Percentiles rank a stretch among this genome's conserved stretches.
Conservation (phyloP, 768 basidiomycete genomes). For the Lentinula raphanica region DNA sequence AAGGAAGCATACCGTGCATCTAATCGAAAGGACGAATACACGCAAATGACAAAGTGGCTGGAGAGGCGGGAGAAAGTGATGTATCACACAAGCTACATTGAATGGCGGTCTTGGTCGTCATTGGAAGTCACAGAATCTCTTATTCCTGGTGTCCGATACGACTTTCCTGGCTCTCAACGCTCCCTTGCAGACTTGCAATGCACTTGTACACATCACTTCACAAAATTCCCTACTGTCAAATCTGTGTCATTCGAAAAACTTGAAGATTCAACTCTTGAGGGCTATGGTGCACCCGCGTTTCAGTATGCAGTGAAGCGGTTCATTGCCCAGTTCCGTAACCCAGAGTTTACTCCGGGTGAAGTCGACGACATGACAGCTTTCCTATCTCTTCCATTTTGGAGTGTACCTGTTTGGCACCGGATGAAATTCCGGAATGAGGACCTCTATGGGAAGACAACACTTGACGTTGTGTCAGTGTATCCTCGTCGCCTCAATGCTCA, state of each 20-base stretch:
- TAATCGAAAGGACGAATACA: constrained; percentile 24
- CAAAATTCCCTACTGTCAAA: background rate
- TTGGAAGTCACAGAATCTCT: background rate
- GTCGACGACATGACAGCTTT: background rate
- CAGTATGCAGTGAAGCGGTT: background rate
- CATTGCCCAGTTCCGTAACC: background rate
- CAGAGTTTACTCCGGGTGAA: background rate
- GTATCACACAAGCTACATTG: background rate
- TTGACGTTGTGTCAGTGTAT: background rate
- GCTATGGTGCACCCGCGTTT: background rate
- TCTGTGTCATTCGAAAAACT: background rate
- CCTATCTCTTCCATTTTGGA: background rate
- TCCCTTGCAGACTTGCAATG: background rate
- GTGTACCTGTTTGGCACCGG: background rate
- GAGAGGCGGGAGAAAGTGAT: background rate
- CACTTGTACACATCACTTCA: background rate
- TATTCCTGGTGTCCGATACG: background rate
- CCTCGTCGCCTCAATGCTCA: background rate
- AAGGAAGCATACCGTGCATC: too few species aligned
- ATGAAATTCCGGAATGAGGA: background rate
- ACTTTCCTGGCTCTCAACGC: background rate
- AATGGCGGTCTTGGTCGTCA: background rate
- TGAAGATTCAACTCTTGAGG: background rate
- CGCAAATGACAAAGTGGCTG: constrained; percentile 10
- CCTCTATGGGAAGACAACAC: background rate